These are phyloP conservation scores for Cordyceps farinosa DNA, from an alignment of 2,329 filamentous ascomycete genomes.

Conservation along the genomic window DNA sequence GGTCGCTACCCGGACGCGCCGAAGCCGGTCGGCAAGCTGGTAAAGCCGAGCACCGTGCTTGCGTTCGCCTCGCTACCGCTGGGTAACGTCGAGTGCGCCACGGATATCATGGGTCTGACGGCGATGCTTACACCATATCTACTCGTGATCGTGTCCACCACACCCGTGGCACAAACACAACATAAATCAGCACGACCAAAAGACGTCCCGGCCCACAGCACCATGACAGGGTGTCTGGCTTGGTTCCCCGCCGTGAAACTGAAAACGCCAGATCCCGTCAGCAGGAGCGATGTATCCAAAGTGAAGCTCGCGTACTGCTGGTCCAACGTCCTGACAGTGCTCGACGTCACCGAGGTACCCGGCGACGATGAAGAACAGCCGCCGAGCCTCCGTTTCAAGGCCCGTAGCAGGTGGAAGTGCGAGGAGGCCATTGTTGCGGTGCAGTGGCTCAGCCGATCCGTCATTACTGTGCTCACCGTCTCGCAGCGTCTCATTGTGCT, in stretches of 20 bases:
- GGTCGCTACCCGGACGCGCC: constrained; percentile 80
- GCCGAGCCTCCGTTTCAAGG: constrained; percentile 71
- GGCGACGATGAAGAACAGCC: constrained; percentile 71
- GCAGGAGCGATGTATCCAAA: constrained; percentile 66
- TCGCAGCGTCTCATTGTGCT: constrained; percentile 90
- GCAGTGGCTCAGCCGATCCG: constrained; percentile 93
- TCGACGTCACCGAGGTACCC: constrained; percentile 77
- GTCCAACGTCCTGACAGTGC: constrained; percentile 93
- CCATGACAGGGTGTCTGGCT: constrained; percentile 88
- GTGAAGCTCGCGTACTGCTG: constrained; percentile 95
- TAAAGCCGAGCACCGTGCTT: constrained; percentile 91
- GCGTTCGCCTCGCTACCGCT: constrained; percentile 87
- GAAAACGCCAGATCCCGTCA: constrained; percentile 67
- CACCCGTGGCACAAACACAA: constrained; percentile 91
- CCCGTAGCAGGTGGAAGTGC: constrained; percentile 84
- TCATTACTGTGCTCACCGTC: constrained; percentile 86
- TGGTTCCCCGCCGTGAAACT: constrained; percentile 97
- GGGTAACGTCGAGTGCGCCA: constrained; percentile 87
- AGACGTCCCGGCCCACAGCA: constrained; percentile 82
- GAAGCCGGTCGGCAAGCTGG: constrained; percentile 57
- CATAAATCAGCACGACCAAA: constrained; percentile 90
- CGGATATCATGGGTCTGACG: constrained; percentile 83
- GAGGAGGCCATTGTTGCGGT: constrained; percentile 95
- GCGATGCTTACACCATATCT: constrained; percentile 95
- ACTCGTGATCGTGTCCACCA: constrained; percentile 94